phyloP scores from a whole-genome alignment of 2,329 filamentous ascomycete species.

The Pleoardoris graminearum region DNA sequence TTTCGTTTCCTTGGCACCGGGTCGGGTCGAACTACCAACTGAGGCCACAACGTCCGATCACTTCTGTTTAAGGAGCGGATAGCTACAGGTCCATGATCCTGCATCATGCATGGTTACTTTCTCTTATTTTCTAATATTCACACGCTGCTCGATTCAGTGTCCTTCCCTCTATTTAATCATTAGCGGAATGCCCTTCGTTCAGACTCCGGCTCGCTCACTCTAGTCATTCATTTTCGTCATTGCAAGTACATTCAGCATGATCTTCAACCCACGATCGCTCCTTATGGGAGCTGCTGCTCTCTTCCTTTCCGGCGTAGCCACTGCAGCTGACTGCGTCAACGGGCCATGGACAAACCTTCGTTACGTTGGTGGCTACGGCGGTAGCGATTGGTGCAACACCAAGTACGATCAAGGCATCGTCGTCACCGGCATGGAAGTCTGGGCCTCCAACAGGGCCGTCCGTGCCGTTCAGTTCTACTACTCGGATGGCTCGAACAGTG shows the following conservation, averaged over 20 bases:
- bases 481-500: conserved; percentile 20
- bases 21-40: background rate
- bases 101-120: background rate
- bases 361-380: conserved; percentile 9
- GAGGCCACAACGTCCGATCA: background rate
- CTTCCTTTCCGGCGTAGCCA: conserved; percentile 2
- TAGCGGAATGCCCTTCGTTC: conserved; percentile 4
- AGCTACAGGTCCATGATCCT: background rate
- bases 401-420: conserved; percentile 18
- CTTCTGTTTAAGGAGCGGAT: conserved; percentile 5
- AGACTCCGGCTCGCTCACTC: conserved; percentile 5
- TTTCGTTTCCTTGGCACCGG: background rate
- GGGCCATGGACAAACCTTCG: conserved; percentile 15
- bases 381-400: conserved; percentile 17
- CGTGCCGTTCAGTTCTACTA: conserved; percentile 22
- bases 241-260: background rate
- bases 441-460: conserved; percentile 15
- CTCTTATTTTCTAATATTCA: background rate
- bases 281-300: conserved; percentile 7
- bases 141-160: conserved; percentile 1
- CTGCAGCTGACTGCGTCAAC: conserved; percentile 1
- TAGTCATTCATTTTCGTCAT: conserved; percentile 3
- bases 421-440: conserved; percentile 20
- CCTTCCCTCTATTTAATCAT: background rate
- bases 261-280: conserved; percentile 10